phyloP scores from a whole-genome alignment of 768 basidiomycete genomes.

The Asterophora parasitica region DNA sequence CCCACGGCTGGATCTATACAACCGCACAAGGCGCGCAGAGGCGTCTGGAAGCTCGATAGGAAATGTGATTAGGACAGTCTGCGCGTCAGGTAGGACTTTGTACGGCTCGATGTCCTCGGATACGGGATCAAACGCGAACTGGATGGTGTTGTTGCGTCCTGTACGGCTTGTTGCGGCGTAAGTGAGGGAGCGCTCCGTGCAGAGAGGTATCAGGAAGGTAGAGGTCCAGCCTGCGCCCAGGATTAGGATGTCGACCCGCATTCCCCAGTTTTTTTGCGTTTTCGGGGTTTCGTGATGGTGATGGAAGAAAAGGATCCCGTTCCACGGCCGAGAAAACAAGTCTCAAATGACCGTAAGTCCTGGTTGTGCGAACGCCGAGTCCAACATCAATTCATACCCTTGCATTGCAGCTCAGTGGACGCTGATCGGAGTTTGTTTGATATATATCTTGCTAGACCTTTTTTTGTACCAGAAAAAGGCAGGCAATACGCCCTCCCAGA shows the following conservation, averaged over 20 bases:
- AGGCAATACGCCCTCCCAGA: too few relatives aligned
- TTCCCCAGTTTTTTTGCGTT: not conserved
- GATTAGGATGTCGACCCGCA: conserved; percentile 48
- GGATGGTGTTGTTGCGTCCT: conserved; percentile 44
- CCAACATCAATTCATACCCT: too few relatives aligned
- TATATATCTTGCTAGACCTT: too few relatives aligned
- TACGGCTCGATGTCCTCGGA: conserved; percentile 41
- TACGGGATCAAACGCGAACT: conserved; percentile 51
- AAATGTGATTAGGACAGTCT: conserved; percentile 53
- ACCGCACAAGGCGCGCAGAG: conserved; percentile 38
- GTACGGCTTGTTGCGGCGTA: conserved; percentile 53
- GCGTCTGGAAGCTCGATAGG: conserved; percentile 46
- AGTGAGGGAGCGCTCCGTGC: conserved; percentile 32
- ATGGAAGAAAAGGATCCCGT: too few relatives aligned
- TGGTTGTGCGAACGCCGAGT: too few relatives aligned
- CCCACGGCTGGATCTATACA: conserved; percentile 37
- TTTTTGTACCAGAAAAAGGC: too few relatives aligned
- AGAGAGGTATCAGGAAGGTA: conserved; percentile 54
- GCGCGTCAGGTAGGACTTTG: conserved; percentile 44
- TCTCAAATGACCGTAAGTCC: too few relatives aligned
- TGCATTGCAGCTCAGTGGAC: too few relatives aligned
- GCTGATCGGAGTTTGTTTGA: too few relatives aligned
- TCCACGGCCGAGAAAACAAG: too few relatives aligned
- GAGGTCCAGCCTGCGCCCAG: conserved; percentile 68
- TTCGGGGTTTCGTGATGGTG: too few relatives aligned